These are phyloP conservation scores for Funneliformis mosseae DNA, from an alignment of 192 early-diverging fungal species.

Conservation along the genomic window DNA sequence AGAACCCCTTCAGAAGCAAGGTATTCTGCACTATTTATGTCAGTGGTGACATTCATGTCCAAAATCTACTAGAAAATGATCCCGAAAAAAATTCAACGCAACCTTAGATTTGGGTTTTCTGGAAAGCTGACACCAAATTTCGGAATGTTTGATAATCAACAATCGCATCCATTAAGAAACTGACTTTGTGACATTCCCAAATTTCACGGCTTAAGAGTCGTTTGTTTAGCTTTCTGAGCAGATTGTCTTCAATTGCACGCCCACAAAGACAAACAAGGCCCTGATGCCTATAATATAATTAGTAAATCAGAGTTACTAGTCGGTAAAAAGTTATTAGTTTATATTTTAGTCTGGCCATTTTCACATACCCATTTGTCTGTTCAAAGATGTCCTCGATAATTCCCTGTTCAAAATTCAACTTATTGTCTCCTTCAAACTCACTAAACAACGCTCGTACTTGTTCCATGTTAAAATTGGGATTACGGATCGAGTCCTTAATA, in stretches of 20 bases:
- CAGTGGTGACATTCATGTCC: background rate
- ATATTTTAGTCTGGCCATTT: too few relatives aligned
- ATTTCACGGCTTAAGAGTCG: too few relatives aligned
- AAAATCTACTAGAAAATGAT: conserved; percentile 11
- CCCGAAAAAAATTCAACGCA: too few relatives aligned
- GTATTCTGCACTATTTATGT: conserved; percentile 3
- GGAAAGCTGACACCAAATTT: too few relatives aligned
- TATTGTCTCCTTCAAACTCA: background rate
- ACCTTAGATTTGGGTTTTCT: too few relatives aligned
- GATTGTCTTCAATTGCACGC: background rate
- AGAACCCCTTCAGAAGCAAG: conserved; percentile 32
- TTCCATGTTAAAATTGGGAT: background rate
- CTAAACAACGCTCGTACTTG: background rate
- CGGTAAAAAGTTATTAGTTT: too few relatives aligned
- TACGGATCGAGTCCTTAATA: background rate
- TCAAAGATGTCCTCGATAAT: background rate
- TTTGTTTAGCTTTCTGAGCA: background rate
- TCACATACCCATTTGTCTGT: background rate
- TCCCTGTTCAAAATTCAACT: background rate
- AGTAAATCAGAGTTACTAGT: too few relatives aligned
- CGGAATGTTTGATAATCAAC: too few relatives aligned
- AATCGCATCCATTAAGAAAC: too few relatives aligned
- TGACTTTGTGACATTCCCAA: too few relatives aligned
- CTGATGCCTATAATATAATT: too few relatives aligned
- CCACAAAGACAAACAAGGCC: conserved; percentile 13